These are phyloP conservation scores for Diphasiastrum complanatum DNA, from an alignment of 83 land plant species.

Conservation along the genomic window DNA sequence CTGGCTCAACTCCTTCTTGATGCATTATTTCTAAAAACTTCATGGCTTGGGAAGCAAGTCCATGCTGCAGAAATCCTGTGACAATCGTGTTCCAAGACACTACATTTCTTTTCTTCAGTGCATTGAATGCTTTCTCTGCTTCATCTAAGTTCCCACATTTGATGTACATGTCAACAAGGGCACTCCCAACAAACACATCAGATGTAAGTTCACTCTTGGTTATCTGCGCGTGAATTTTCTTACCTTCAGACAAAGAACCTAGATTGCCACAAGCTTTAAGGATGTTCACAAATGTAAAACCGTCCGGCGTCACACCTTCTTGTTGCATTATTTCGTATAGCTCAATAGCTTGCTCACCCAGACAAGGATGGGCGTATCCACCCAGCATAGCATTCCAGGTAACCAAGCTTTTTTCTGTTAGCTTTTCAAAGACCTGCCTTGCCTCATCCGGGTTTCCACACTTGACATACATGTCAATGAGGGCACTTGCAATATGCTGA, in stretches of 20 bases:
- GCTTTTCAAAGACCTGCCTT: neutral
- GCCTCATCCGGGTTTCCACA: slow-evolving; percentile 5
- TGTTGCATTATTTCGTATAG: slow-evolving; percentile 1
- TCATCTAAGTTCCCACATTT: too few relatives aligned
- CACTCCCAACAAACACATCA: neutral
- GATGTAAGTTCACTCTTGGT: neutral
- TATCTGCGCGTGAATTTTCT: neutral
- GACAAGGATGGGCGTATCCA: slow-evolving; percentile 3
- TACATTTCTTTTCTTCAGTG: too few relatives aligned
- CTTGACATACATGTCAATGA: slow-evolving; percentile 14
- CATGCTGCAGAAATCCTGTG: neutral
- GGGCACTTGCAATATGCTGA: neutral
- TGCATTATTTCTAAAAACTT: neutral
- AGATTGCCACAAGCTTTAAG: neutral
- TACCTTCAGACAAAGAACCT: neutral
- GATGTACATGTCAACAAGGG: too few relatives aligned
- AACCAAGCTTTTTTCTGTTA: neutral
- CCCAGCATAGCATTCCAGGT: slow-evolving; percentile 7
- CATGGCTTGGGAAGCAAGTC: neutral
- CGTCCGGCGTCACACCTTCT: slow-evolving; percentile 5
- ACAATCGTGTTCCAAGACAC: too few relatives aligned
- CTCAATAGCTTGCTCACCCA: neutral
- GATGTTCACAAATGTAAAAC: neutral
- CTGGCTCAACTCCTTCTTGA: neutral
- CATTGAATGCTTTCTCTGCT: neutral